Percentiles rank a stretch among this genome's conserved stretches.
Evolutionary conservation across 345 rosid species (phyloP).

Genomic region (Brassica nigra): DNA sequence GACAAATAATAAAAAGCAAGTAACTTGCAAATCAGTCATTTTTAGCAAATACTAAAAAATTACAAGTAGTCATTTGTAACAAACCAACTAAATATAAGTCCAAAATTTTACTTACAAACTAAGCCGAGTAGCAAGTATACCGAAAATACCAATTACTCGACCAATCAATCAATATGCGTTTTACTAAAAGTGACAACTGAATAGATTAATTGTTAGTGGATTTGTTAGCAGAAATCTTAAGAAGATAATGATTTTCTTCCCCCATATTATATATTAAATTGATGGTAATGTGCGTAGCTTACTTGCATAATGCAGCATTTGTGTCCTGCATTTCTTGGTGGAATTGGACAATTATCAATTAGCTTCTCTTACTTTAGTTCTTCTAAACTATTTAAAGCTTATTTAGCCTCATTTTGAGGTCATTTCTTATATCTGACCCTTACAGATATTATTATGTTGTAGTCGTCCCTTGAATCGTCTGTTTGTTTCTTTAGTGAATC

Average conservation of each 20-base stretch:
- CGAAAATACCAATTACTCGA: too few species aligned
- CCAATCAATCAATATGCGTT: neutral
- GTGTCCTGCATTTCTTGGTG: slow-evolving; percentile 20
- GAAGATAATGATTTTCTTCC: slow-evolving; percentile 28
- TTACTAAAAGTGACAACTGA: neutral
- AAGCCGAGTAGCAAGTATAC: too few species aligned
- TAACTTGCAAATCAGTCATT: too few species aligned
- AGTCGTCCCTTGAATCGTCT: neutral
- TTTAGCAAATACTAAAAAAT: too few species aligned
- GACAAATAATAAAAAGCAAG: too few species aligned
- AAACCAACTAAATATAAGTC: too few species aligned
- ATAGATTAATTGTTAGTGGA: slow-evolving; percentile 13
- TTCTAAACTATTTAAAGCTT: slow-evolving; percentile 7
- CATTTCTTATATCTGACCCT: slow-evolving; percentile 29
- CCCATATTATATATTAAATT: neutral
- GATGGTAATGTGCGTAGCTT: slow-evolving; percentile 3
- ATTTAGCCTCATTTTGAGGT: neutral
- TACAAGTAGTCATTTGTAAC: too few species aligned
- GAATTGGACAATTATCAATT: neutral
- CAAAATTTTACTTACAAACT: too few species aligned
- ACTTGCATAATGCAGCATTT: slow-evolving; percentile 7
- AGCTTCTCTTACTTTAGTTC: neutral
- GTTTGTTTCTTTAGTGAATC: neutral
- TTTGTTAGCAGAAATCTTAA: slow-evolving; percentile 22
- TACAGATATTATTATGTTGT: slow-evolving; percentile 12